Evolutionary conservation across 345 rosid species (phyloP).

Genomic region (Turritis glabra): DNA sequence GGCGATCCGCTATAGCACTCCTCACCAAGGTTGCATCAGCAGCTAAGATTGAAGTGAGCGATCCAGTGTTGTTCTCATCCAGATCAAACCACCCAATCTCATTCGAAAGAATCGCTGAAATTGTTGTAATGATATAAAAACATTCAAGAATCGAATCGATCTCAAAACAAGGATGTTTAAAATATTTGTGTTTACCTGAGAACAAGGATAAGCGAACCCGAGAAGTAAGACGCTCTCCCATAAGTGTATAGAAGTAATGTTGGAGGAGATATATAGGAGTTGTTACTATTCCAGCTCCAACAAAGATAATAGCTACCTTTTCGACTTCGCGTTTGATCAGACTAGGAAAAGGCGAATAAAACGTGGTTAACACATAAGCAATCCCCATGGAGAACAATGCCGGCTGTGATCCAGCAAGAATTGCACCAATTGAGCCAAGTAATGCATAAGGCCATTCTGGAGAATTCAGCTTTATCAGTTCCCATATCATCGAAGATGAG

Average conservation of each 20-base stretch:
- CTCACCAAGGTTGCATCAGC: constrained; percentile 80
- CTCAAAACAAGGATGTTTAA: not conserved
- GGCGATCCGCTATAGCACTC: constrained; percentile 76
- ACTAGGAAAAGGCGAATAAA: constrained; percentile 51
- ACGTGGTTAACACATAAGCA: constrained; percentile 62
- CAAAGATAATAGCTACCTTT: constrained; percentile 50
- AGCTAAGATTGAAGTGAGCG: constrained; percentile 65
- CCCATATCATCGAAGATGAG: constrained; percentile 49
- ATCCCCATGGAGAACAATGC: constrained; percentile 76
- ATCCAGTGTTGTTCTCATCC: constrained; percentile 75
- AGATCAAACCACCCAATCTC: constrained; percentile 93
- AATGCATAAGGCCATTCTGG: constrained; percentile 85
- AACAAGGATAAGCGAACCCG: constrained; percentile 73
- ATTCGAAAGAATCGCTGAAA: constrained; percentile 72
- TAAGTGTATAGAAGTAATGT: constrained; percentile 73
- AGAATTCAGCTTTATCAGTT: constrained; percentile 65
- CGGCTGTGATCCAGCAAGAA: constrained; percentile 70
- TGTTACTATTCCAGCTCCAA: constrained; percentile 50
- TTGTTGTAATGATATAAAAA: not conserved
- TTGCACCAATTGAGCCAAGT: constrained; percentile 79
- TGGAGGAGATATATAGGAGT: constrained; percentile 70
- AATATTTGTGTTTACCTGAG: constrained; percentile 53
- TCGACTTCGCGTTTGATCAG: constrained; percentile 53
- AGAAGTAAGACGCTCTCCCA: constrained; percentile 82
- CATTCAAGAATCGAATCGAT: not conserved